Evolutionary conservation across 2,329 filamentous ascomycete genomes (phyloP).

Genomic region (Diaporthe citrichinensis): DNA sequence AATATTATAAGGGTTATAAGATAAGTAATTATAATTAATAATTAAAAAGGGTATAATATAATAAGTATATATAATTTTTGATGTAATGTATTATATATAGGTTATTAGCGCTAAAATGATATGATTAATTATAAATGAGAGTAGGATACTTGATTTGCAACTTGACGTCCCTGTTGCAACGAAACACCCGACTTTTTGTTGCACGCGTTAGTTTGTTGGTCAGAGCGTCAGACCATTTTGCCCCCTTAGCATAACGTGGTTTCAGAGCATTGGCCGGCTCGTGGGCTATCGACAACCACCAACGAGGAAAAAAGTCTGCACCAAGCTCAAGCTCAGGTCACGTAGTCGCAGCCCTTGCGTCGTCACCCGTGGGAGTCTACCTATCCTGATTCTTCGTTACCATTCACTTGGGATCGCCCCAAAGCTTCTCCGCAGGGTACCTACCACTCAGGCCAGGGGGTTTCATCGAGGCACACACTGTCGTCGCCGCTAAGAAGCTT

Average conservation of each 20-base stretch:
- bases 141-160: slow-evolving; percentile 24
- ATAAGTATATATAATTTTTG: too few species aligned
- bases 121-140: too few species aligned
- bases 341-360: slow-evolving; percentile 25
- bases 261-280: slow-evolving; percentile 16
- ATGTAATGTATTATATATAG: too few species aligned
- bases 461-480: background rate
- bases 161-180: background rate
- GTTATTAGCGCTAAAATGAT: too few species aligned
- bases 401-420: slow-evolving; percentile 13
- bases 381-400: slow-evolving; percentile 2
- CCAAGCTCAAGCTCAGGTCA: background rate
- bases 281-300: background rate
- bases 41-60: too few species aligned
- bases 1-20: too few species aligned
- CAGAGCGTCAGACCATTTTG: slow-evolving; percentile 31
- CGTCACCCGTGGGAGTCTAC: background rate
- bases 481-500: slow-evolving; percentile 2
- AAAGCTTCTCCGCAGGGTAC: slow-evolving; percentile 16
- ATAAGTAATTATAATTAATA: too few species aligned
- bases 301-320: background rate
- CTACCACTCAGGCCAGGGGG: slow-evolving; percentile 1
- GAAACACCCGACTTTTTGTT: slow-evolving; percentile 9
- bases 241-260: slow-evolving; percentile 27
- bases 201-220: slow-evolving; percentile 12